Evolutionary conservation across 805 yeast species (phyloP).

Genomic region (Yarrowia alimentaria): DNA sequence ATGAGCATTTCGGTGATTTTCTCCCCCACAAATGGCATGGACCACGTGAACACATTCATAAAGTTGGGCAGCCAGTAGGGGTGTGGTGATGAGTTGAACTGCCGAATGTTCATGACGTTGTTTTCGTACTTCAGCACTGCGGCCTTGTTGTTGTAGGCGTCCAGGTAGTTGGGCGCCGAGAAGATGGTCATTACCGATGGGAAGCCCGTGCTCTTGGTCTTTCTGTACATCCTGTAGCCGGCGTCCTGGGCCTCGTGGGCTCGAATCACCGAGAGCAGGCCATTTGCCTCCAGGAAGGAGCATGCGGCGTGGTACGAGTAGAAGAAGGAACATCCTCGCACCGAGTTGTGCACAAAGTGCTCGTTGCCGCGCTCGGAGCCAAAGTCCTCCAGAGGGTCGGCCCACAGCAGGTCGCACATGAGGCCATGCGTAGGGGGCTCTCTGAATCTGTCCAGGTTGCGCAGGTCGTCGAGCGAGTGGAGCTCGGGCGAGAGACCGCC

Average conservation of each 20-base stretch:
- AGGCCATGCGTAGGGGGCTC: slow-evolving; percentile 91
- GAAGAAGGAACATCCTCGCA: slow-evolving; percentile 95
- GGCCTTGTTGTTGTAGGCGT: slow-evolving; percentile 84
- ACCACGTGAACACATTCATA: slow-evolving; percentile 97
- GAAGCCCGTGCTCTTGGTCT: slow-evolving; percentile 49
- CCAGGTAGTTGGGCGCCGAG: slow-evolving; percentile 98
- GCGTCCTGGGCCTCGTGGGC: slow-evolving; percentile 94
- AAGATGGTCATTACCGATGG: slow-evolving; percentile 74
- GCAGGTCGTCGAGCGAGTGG: slow-evolving; percentile 70
- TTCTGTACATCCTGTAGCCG: slow-evolving; percentile 86
- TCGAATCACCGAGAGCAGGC: slow-evolving; percentile 75
- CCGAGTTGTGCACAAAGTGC: slow-evolving; percentile 97
- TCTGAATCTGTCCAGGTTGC: slow-evolving; percentile 64
- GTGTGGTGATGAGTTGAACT: slow-evolving; percentile 88
- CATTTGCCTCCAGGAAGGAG: slow-evolving; percentile 67
- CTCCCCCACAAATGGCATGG: slow-evolving; percentile 95
- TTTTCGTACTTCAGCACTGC: slow-evolving; percentile 89
- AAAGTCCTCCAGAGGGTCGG: slow-evolving; percentile 92
- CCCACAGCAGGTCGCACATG: slow-evolving; percentile 96
- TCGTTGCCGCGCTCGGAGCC: slow-evolving; percentile 83
- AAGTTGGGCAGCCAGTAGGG: slow-evolving; percentile 97
- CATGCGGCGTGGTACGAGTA: slow-evolving; percentile 83
- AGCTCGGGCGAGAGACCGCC: slow-evolving; percentile 86
- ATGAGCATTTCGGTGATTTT: slow-evolving; percentile 92
- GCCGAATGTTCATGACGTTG: slow-evolving; percentile 91